Percentiles rank a stretch among this genome's conserved stretches.
Evolutionary conservation across 2,329 filamentous ascomycete genomes (phyloP).

Genomic region (Pseudogymnoascus pannorum): DNA sequence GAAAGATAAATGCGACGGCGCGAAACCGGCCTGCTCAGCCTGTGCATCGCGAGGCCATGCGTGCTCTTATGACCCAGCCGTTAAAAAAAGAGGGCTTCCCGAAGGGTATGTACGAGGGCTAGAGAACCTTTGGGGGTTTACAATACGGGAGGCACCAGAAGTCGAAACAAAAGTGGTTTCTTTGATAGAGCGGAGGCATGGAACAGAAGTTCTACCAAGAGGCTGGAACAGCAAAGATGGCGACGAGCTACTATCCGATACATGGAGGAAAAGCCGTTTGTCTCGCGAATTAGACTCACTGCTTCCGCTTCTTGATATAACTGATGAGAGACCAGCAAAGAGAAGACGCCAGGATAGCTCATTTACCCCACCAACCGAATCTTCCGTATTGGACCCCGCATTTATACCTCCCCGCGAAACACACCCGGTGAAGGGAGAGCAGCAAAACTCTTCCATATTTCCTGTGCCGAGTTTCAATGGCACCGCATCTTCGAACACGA

Average conservation of each 20-base stretch:
- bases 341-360: constrained; percentile 8
- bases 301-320: constrained; percentile 4
- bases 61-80: constrained; percentile 62
- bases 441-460: background rate
- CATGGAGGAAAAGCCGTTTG: constrained; percentile 13
- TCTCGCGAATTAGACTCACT: constrained; percentile 10
- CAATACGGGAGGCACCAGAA: constrained; percentile 8
- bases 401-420: background rate
- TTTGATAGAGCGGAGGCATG: constrained; percentile 22
- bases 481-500: background rate
- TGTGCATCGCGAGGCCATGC: constrained; percentile 54
- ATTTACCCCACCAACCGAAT: constrained; percentile 23
- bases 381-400: constrained; percentile 11
- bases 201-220: constrained; percentile 25
- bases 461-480: background rate
- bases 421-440: background rate
- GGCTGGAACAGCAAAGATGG: constrained; percentile 33
- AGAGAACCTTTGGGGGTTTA: constrained; percentile 35
- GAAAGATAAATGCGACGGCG: constrained; percentile 67
- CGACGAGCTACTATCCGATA: constrained; percentile 37
- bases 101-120: constrained; percentile 68
- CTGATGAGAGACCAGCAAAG: constrained; percentile 6
- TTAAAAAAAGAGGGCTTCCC: constrained; percentile 67
- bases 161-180: constrained; percentile 10
- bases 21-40: constrained; percentile 58